Evolutionary conservation across 768 basidiomycete species (phyloP).

Genomic region (Pisolithus orientalis): DNA sequence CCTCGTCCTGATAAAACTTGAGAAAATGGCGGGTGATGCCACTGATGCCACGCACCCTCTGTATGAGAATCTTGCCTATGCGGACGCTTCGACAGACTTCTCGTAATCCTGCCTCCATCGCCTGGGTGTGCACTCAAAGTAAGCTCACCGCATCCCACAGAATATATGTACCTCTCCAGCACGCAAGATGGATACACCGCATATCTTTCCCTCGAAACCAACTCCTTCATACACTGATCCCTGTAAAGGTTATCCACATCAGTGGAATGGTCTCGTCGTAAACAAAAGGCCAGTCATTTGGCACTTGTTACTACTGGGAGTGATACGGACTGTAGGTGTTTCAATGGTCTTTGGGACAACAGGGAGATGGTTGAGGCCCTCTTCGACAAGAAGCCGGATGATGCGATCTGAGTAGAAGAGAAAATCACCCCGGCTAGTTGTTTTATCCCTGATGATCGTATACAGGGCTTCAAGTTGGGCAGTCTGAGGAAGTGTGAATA

Average conservation of each 20-base stretch:
- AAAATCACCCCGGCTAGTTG: conserved; percentile 88
- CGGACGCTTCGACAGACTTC: conserved; percentile 93
- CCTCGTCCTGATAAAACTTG: conserved; percentile 67
- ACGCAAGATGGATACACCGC: conserved; percentile 90
- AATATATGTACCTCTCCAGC: conserved; percentile 72
- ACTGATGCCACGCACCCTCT: conserved; percentile 52
- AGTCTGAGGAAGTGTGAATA: conserved; percentile 85
- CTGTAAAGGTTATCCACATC: conserved; percentile 26
- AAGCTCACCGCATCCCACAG: neutral
- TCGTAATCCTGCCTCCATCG: conserved; percentile 95
- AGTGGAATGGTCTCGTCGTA: neutral
- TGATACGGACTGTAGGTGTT: conserved; percentile 68
- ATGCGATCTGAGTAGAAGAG: conserved; percentile 94
- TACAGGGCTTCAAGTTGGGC: conserved; percentile 92
- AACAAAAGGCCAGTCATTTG: neutral
- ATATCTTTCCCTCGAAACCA: conserved; percentile 93
- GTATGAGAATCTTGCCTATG: conserved; percentile 97
- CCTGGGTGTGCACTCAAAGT: conserved; percentile 35
- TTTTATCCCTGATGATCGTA: conserved; percentile 89
- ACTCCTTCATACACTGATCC: conserved; percentile 86
- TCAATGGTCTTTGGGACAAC: conserved; percentile 70
- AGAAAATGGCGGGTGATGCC: neutral
- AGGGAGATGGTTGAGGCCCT: conserved; percentile 84
- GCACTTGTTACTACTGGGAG: conserved; percentile 3
- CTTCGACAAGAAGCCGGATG: conserved; percentile 75